Percentiles rank a stretch among this genome's conserved stretches.
Evolutionary conservation across 441 rosid species (phyloP).

Genomic region (Mallotus japonicus): DNA sequence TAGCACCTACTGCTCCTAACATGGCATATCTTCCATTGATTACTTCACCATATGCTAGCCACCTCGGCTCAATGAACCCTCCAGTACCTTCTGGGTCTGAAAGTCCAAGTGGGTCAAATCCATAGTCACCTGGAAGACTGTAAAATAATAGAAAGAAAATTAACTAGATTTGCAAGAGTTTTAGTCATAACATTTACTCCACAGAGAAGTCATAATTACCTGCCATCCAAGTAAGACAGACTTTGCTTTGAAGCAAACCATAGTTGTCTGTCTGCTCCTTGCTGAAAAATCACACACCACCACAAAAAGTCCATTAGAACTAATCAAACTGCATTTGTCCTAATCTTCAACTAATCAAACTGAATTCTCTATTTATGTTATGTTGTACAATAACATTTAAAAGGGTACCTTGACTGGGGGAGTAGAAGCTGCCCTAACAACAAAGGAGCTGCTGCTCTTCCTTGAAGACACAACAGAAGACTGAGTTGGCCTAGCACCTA

Average conservation of each 20-base stretch:
- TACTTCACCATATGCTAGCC: conserved; percentile 92
- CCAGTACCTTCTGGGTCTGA: conserved; percentile 97
- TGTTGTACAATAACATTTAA: background rate
- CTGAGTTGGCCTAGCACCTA: conserved; percentile 48
- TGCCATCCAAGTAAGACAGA: conserved; percentile 91
- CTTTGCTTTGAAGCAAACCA: conserved; percentile 96
- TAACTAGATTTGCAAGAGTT: background rate
- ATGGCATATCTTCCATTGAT: conserved; percentile 84
- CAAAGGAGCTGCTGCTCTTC: conserved; percentile 52
- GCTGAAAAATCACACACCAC: conserved; percentile 37
- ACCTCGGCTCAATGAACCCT: conserved; percentile 89
- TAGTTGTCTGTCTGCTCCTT: conserved; percentile 75
- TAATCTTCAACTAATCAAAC: too few relatives aligned
- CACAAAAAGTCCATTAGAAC: background rate
- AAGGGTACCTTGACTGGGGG: conserved; percentile 83
- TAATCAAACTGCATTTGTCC: background rate
- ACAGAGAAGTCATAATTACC: conserved; percentile 35
- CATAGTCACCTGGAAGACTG: conserved; percentile 93
- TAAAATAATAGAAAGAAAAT: background rate
- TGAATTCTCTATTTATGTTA: too few relatives aligned
- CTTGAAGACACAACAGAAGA: conserved; percentile 40
- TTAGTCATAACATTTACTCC: too few relatives aligned
- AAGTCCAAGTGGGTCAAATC: conserved; percentile 95
- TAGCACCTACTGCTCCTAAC: conserved; percentile 77
- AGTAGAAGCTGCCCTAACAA: conserved; percentile 72